Percentiles rank a stretch among this genome's conserved stretches.
These are phyloP conservation scores for Stellera chamaejasme DNA, from an alignment of 345 rosid species.

Conservation along the genomic window DNA sequence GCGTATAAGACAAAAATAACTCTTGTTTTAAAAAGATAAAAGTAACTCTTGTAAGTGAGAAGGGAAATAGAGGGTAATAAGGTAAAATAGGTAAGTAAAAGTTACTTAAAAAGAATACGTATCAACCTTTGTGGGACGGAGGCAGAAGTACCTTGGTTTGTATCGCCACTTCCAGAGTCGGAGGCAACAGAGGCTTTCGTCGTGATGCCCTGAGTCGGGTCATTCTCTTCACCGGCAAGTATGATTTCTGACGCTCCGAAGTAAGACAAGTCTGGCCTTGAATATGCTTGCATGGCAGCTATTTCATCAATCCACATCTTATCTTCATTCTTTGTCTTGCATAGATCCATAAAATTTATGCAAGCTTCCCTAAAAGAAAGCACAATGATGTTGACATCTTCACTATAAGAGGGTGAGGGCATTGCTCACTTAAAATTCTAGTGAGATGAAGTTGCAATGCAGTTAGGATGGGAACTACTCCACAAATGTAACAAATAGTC, in stretches of 20 bases:
- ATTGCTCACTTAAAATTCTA: background rate
- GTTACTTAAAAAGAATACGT: too few species aligned
- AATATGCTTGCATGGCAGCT: conserved; percentile 78
- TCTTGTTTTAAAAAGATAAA: too few species aligned
- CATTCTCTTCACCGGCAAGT: conserved; percentile 69
- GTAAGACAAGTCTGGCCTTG: conserved; percentile 69
- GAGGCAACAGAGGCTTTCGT: conserved; percentile 23
- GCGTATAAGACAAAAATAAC: too few species aligned
- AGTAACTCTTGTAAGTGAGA: too few species aligned
- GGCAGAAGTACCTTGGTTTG: conserved; percentile 39
- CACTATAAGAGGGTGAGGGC: background rate
- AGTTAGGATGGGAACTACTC: background rate
- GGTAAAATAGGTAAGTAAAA: too few species aligned
- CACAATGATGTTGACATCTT: background rate
- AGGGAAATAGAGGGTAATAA: too few species aligned
- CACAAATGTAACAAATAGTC: too few species aligned
- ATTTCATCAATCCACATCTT: conserved; percentile 90
- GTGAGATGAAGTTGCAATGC: background rate
- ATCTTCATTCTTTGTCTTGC: conserved; percentile 96
- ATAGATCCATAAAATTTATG: conserved; percentile 70
- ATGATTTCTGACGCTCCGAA: conserved; percentile 73
- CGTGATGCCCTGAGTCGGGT: conserved; percentile 21
- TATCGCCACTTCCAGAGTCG: conserved; percentile 40
- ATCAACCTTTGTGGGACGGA: too few species aligned
- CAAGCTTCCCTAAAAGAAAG: conserved; percentile 76